Conservation (phyloP, 1,139 yeast genomes). For the Yamadazyma spencermartinsiae region DNA sequence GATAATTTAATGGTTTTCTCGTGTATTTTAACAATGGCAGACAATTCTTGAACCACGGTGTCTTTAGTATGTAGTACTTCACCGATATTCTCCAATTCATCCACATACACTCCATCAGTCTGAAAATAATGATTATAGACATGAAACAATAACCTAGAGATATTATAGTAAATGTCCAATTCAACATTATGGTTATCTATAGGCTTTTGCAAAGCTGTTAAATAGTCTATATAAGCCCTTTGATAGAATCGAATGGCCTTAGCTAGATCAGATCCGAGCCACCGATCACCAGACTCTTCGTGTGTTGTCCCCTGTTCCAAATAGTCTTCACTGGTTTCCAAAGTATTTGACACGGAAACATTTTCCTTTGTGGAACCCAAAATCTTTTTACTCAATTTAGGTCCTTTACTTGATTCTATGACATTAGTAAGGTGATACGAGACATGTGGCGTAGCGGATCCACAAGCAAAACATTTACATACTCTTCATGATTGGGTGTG, state of each 20-base stretch:
- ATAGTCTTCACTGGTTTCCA: constrained; percentile 41
- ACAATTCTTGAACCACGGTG: constrained; percentile 42
- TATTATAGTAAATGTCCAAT: constrained; percentile 47
- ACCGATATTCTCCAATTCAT: constrained; percentile 38
- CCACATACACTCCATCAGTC: constrained; percentile 43
- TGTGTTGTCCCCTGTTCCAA: constrained; percentile 48
- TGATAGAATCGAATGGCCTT: constrained; percentile 56
- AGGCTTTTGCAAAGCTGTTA: constrained; percentile 20
- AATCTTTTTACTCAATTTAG: constrained; percentile 23
- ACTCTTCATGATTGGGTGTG: constrained; percentile 4
- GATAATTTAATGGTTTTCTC: constrained; percentile 33
- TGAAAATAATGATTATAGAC: constrained; percentile 47
- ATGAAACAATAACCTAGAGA: constrained; percentile 48
- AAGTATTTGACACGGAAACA: constrained; percentile 1
- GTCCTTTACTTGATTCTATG: constrained; percentile 14
- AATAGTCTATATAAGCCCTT: constrained; percentile 42
- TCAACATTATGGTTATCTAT: constrained; percentile 14
- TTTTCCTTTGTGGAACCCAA: constrained; percentile 4
- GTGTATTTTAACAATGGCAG: constrained; percentile 36
- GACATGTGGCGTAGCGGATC: not conserved
- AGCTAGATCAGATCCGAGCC: constrained; percentile 55
- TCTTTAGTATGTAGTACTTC: constrained; percentile 29
- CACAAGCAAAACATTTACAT: not conserved
- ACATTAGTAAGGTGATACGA: not conserved
- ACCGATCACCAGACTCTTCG: constrained; percentile 60